Conservation (phyloP, 1,139 yeast genomes). For the Geotrichum citri-aurantii region DNA sequence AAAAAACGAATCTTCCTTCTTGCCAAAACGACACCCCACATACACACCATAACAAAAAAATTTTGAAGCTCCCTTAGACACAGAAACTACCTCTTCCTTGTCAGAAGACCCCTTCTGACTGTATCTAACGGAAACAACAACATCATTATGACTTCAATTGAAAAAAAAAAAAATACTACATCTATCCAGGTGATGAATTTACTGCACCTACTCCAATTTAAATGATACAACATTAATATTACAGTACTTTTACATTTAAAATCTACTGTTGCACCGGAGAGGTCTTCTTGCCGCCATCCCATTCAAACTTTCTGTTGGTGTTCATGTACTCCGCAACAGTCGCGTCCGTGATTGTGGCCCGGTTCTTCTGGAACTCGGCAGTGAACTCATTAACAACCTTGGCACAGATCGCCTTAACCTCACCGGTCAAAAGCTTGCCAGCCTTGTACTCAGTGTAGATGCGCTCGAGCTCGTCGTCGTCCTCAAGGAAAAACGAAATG, state of each 20-base stretch:
- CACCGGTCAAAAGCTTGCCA: conserved; percentile 88
- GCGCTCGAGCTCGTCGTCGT: conserved; percentile 68
- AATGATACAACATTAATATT: too few relatives aligned
- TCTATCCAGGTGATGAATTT: not conserved
- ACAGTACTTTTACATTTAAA: not conserved
- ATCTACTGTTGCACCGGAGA: conserved; percentile 5
- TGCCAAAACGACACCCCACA: too few relatives aligned
- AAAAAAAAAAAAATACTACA: too few relatives aligned
- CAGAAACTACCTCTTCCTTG: too few relatives aligned
- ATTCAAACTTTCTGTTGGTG: conserved; percentile 67
- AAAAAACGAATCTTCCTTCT: too few relatives aligned
- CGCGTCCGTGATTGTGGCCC: conserved; percentile 62
- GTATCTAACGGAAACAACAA: too few relatives aligned
- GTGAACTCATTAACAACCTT: conserved; percentile 75
- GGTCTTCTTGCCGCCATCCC: conserved; percentile 43
- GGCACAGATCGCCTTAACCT: conserved; percentile 85
- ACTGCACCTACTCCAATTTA: not conserved
- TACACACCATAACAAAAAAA: too few relatives aligned
- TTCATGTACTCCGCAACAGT: conserved; percentile 69
- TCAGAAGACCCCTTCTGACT: too few relatives aligned
- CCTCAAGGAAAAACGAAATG: conserved; percentile 79
- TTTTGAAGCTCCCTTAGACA: too few relatives aligned
- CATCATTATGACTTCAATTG: too few relatives aligned
- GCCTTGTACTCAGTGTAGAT: conserved; percentile 61
- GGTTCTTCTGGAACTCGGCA: conserved; percentile 70